Conservation (phyloP, 495 filamentous ascomycete species). For the Penicillium bialowiezense region DNA sequence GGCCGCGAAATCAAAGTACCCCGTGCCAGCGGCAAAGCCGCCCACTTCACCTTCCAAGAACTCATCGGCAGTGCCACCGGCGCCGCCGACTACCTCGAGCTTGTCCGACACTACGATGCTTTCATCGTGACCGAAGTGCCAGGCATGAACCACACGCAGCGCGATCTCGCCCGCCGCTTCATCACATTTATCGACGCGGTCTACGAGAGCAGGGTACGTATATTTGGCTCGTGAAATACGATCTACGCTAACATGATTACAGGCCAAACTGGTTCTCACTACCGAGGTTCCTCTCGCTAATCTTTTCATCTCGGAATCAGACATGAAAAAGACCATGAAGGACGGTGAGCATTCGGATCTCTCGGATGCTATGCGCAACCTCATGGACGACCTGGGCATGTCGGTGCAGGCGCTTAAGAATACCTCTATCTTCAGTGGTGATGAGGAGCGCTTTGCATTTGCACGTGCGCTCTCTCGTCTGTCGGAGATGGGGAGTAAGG, state of each 20-base stretch:
- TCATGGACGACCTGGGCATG: constrained; percentile 93
- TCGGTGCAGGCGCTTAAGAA: constrained; percentile 83
- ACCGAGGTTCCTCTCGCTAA: constrained; percentile 78
- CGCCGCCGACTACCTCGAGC: constrained; percentile 92
- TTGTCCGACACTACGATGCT: constrained; percentile 85
- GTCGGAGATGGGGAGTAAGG: constrained; percentile 86
- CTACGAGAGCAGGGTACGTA: constrained; percentile 70
- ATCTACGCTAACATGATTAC: constrained; percentile 7
- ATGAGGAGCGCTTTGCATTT: constrained; percentile 96
- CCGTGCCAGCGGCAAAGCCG: constrained; percentile 79
- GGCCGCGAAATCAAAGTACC: constrained; percentile 87
- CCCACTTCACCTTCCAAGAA: constrained; percentile 86
- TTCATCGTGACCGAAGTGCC: constrained; percentile 92
- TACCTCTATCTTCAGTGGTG: constrained; percentile 84
- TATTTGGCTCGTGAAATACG: too few species aligned
- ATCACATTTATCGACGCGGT: constrained; percentile 97
- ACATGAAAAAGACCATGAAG: constrained; percentile 53
- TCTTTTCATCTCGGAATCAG: constrained; percentile 82
- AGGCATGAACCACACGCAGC: constrained; percentile 78
- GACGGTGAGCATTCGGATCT: constrained; percentile 55
- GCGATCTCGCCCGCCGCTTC: constrained; percentile 89
- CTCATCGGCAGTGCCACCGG: constrained; percentile 82
- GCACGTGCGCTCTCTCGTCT: constrained; percentile 82
- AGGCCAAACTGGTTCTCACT: constrained; percentile 93
- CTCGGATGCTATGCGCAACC: constrained; percentile 76